These are phyloP conservation scores for Elsinoe fawcettii DNA, from an alignment of 2,329 filamentous ascomycete genomes.

Conservation along the genomic window DNA sequence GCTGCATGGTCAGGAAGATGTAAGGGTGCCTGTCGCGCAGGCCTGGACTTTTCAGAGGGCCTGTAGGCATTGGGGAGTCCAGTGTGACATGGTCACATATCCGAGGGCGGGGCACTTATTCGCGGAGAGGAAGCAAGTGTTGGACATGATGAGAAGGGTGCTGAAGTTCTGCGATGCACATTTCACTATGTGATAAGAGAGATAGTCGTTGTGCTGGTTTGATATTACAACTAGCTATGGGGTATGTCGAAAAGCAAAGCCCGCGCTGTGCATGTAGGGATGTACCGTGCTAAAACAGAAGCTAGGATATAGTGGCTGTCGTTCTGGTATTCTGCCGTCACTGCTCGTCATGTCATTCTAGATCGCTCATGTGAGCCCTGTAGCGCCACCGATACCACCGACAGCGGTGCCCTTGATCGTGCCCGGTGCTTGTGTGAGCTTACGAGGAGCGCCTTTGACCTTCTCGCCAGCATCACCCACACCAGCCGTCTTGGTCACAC, in stretches of 20 bases:
- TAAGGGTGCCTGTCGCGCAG: conserved; percentile 30
- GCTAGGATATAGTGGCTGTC: neutral
- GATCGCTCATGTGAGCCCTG: conserved; percentile 11
- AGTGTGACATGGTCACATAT: conserved; percentile 31
- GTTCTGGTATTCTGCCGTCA: neutral
- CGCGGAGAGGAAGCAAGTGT: conserved; percentile 25
- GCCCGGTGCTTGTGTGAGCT: conserved; percentile 9
- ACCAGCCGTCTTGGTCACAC: conserved; percentile 16
- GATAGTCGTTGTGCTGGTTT: neutral
- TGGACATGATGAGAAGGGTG: conserved; percentile 25
- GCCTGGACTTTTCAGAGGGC: conserved; percentile 29
- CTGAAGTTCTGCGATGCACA: conserved; percentile 21
- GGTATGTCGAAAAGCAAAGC: neutral
- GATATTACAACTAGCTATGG: neutral
- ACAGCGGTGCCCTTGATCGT: conserved; percentile 14
- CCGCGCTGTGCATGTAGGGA: conserved; percentile 6
- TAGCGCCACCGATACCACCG: conserved; percentile 12
- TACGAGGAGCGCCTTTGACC: conserved; percentile 11
- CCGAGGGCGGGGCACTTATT: conserved; percentile 29
- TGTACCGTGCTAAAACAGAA: neutral
- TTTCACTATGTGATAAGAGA: conserved; percentile 6
- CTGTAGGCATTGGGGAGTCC: conserved; percentile 23
- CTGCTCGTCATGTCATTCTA: neutral
- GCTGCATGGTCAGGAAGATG: conserved; percentile 31
- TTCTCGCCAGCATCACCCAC: conserved; percentile 17